These are phyloP conservation scores for Didymella glomerata DNA, from an alignment of 2,329 filamentous ascomycete species.

Conservation along the genomic window DNA sequence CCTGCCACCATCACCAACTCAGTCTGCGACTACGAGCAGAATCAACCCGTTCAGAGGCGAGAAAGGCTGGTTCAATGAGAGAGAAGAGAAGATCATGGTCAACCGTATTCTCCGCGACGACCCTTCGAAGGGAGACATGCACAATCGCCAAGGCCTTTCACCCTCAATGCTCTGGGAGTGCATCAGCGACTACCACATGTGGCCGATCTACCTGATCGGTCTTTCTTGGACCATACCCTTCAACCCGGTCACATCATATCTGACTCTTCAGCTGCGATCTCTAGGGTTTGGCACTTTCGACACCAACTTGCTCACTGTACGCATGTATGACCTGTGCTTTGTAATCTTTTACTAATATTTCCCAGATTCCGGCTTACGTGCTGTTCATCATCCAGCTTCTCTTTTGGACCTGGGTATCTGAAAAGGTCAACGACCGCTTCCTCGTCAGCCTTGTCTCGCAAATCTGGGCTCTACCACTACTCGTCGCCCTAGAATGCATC, in stretches of 20 bases:
- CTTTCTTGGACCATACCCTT: slow-evolving; percentile 49
- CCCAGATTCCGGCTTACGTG: slow-evolving; percentile 55
- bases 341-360: not conserved
- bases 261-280: slow-evolving; percentile 48
- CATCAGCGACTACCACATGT: slow-evolving; percentile 65
- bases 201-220: slow-evolving; percentile 51
- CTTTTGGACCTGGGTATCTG: slow-evolving; percentile 60
- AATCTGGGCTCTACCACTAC: slow-evolving; percentile 51
- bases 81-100: slow-evolving; percentile 74
- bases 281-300: slow-evolving; percentile 50
- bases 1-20: slow-evolving; percentile 64
- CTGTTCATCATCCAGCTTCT: slow-evolving; percentile 60
- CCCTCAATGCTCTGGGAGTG: slow-evolving; percentile 59
- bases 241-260: slow-evolving; percentile 43
- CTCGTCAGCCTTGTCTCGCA: slow-evolving; percentile 55
- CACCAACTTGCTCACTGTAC: slow-evolving; percentile 50
- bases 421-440: slow-evolving; percentile 61
- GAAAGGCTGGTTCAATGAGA: slow-evolving; percentile 71
- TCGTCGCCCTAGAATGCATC: slow-evolving; percentile 50
- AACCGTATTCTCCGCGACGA: slow-evolving; percentile 68
- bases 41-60: slow-evolving; percentile 63
- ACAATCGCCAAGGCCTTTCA: slow-evolving; percentile 65
- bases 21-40: slow-evolving; percentile 62
- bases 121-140: slow-evolving; percentile 67
- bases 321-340: not conserved